Percentiles rank a stretch among this genome's conserved stretches.
Conservation (phyloP, 441 rosid genomes). For the Hura crepitans region DNA sequence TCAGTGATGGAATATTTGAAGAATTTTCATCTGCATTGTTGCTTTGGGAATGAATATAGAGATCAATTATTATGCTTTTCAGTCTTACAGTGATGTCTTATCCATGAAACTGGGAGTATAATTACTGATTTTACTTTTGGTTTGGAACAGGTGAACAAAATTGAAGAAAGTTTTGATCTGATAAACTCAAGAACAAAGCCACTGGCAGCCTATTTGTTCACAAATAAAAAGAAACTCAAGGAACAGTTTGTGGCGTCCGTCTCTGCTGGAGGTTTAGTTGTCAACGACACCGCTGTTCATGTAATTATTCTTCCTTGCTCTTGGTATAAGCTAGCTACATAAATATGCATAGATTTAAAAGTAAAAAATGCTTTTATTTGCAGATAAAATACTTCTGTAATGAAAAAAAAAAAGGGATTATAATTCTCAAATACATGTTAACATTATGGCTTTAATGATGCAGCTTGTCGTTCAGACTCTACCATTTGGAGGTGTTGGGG, state of each 20-base stretch:
- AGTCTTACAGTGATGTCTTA: not conserved
- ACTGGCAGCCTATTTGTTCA: constrained; percentile 87
- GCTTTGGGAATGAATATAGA: too few species aligned
- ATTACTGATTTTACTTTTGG: not conserved
- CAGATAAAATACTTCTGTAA: not conserved
- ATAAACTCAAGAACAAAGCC: constrained; percentile 56
- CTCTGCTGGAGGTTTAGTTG: constrained; percentile 68
- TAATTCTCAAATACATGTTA: not conserved
- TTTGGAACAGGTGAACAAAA: constrained; percentile 28
- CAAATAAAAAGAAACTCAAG: constrained; percentile 54
- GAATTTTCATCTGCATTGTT: too few species aligned
- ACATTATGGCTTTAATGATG: constrained; percentile 10
- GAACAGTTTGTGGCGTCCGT: constrained; percentile 55
- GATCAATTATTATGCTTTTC: not conserved
- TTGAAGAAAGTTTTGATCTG: constrained; percentile 34
- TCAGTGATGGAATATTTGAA: too few species aligned
- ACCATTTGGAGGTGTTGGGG: constrained; percentile 84
- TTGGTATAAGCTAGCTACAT: constrained; percentile 16
- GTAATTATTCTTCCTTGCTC: constrained; percentile 31
- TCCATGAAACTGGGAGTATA: not conserved
- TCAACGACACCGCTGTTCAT: constrained; percentile 78
- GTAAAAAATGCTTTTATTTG: not conserved
- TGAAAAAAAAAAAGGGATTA: not conserved
- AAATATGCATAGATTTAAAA: constrained; percentile 13
- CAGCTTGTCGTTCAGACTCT: constrained; percentile 51